Percentiles rank a stretch among this genome's conserved stretches.
These are phyloP conservation scores for Xylaria sp. DNA, from an alignment of 2,329 filamentous ascomycete genomes.

Conservation along the genomic window DNA sequence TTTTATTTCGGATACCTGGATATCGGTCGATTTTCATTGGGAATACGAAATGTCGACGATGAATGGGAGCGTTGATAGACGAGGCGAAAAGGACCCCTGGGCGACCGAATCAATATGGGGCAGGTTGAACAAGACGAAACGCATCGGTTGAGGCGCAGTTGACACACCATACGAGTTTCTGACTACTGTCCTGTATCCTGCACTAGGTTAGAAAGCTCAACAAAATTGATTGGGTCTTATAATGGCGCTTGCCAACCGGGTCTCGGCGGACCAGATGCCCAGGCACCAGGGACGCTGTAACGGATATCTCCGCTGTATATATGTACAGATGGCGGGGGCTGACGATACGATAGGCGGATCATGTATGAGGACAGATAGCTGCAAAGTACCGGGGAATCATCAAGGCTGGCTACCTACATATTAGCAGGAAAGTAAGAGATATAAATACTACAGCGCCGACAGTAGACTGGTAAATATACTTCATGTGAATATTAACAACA, in stretches of 20 bases:
- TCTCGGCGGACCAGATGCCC: neutral
- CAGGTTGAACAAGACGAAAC: constrained; percentile 30
- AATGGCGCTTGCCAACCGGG: constrained; percentile 1
- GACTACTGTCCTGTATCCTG: neutral
- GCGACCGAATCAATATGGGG: constrained; percentile 22
- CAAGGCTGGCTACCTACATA: neutral
- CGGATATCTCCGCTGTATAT: constrained; percentile 18
- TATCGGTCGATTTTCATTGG: neutral
- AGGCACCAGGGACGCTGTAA: neutral
- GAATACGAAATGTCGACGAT: neutral
- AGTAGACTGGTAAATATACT: too few species aligned
- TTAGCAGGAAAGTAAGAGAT: neutral
- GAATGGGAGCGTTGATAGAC: neutral
- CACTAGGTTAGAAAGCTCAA: constrained; percentile 10
- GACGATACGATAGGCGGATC: neutral
- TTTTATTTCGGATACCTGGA: neutral
- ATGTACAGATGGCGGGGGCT: neutral
- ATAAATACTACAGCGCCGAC: too few species aligned
- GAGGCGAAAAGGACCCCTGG: constrained; percentile 6
- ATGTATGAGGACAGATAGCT: neutral
- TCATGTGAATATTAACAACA: neutral
- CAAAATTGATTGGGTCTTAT: constrained; percentile 30
- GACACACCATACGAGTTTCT: constrained; percentile 8
- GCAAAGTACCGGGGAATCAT: neutral
- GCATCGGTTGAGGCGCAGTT: constrained; percentile 34